These are phyloP conservation scores for Cutaneotrichosporon curvatum DNA, from an alignment of 1,284 basidiomycete species.

Conservation along the genomic window DNA sequence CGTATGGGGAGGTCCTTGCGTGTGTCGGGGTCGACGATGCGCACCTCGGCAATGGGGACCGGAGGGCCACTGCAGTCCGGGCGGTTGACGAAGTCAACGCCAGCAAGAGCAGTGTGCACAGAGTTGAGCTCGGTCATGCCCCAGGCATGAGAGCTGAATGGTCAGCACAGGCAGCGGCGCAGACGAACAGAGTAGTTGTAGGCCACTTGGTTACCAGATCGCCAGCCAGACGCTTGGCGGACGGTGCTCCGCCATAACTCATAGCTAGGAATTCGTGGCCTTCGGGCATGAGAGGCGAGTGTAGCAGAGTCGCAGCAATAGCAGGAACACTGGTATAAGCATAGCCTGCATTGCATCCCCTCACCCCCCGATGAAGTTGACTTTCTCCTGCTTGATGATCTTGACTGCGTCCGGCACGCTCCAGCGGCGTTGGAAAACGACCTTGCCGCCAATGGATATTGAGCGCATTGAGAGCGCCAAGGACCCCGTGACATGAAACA, in stretches of 20 bases:
- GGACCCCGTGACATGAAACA: constrained; percentile 43
- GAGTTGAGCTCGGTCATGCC: constrained; percentile 42
- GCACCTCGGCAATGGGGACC: constrained; percentile 29
- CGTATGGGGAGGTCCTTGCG: constrained; percentile 16
- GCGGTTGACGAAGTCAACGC: constrained; percentile 29
- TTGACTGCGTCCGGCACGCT: constrained; percentile 27
- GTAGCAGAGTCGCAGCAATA: constrained; percentile 30
- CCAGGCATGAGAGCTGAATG: constrained; percentile 32
- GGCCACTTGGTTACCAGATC: constrained; percentile 35
- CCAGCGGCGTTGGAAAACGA: constrained; percentile 36
- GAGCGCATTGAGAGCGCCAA: constrained; percentile 37
- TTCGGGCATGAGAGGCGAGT: constrained; percentile 27
- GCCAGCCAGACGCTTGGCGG: constrained; percentile 27
- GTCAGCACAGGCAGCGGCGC: neutral
- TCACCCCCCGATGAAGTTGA: constrained; percentile 38
- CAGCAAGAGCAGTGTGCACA: constrained; percentile 32
- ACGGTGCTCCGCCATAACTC: constrained; percentile 40
- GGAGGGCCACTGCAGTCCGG: constrained; percentile 14
- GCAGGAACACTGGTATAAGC: constrained; percentile 27
- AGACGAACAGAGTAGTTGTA: constrained; percentile 8
- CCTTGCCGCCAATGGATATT: constrained; percentile 30
- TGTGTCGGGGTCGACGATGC: constrained; percentile 31
- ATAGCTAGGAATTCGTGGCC: constrained; percentile 27
- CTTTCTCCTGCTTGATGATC: constrained; percentile 26
- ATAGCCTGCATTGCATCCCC: constrained; percentile 1